These are phyloP conservation scores for Nigrospora sphaerica DNA, from an alignment of 2,329 filamentous ascomycete species.

Conservation along the genomic window DNA sequence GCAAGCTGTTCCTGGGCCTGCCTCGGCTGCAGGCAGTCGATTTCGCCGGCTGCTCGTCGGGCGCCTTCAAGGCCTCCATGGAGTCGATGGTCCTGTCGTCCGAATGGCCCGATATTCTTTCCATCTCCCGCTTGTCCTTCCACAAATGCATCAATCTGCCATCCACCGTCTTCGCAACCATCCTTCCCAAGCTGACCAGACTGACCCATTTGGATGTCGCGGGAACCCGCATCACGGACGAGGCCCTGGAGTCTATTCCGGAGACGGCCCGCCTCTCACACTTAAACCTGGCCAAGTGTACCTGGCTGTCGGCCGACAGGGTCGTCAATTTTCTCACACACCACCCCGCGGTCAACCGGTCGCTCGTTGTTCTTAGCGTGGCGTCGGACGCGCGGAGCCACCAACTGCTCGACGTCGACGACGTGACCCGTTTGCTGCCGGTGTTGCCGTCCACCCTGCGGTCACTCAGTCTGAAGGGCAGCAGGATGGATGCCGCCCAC, in stretches of 20 bases:
- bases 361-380: conserved; percentile 65
- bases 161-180: conserved; percentile 56
- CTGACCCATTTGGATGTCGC: conserved; percentile 76
- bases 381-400: conserved; percentile 66
- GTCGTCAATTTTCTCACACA: conserved; percentile 65
- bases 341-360: conserved; percentile 60
- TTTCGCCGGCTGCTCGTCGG: conserved; percentile 69
- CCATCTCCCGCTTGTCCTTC: conserved; percentile 62
- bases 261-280: conserved; percentile 67
- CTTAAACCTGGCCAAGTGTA: conserved; percentile 72
- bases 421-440: conserved; percentile 59
- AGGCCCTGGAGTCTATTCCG: conserved; percentile 63
- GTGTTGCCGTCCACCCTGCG: conserved; percentile 59
- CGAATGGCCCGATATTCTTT: conserved; percentile 46
- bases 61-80: conserved; percentile 60
- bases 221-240: conserved; percentile 68
- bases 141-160: conserved; percentile 73
- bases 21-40: conserved; percentile 62
- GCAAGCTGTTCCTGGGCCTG: conserved; percentile 63
- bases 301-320: conserved; percentile 55
- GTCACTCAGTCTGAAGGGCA: conserved; percentile 71
- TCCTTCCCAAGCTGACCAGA: conserved; percentile 62
- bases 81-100: conserved; percentile 41
- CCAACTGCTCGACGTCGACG: conserved; percentile 59
- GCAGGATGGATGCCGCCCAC: conserved; percentile 60